A percentile compares a stretch with the other conserved stretches of the same genome.
These are phyloP conservation scores for Alternaria rosae DNA, from an alignment of 2,329 filamentous ascomycete genomes.

Conservation along the genomic window DNA sequence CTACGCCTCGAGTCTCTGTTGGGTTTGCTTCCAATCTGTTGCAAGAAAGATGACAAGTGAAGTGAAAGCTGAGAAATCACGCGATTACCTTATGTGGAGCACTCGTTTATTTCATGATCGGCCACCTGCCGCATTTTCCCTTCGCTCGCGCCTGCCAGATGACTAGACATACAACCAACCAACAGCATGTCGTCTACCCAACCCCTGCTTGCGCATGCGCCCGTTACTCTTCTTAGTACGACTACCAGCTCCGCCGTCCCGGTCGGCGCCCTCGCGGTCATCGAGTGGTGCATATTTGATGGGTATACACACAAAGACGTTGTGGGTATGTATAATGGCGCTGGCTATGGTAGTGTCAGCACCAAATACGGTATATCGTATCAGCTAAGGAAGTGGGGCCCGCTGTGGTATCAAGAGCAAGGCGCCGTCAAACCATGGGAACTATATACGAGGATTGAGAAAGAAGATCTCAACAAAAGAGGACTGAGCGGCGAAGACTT, in stretches of 20 bases:
- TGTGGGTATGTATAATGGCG: background rate
- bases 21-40: background rate
- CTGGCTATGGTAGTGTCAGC: background rate
- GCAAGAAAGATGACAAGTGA: background rate
- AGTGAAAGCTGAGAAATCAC: background rate
- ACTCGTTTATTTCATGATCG: background rate
- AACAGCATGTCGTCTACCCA: background rate
- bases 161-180: background rate
- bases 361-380: background rate
- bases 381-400: background rate
- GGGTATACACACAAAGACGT: background rate
- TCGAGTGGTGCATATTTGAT: background rate
- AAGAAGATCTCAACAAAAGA: background rate
- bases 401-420: background rate
- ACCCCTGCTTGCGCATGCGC: background rate
- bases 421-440: background rate
- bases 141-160: background rate
- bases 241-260: background rate
- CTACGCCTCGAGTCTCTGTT: background rate
- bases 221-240: background rate
- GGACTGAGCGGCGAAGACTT: background rate
- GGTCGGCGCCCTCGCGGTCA: background rate
- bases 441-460: background rate
- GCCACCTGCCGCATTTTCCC: background rate
- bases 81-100: background rate